Percentiles rank a stretch among this genome's conserved stretches.
Evolutionary conservation across 768 basidiomycete genomes (phyloP).

Genomic region (Grammothele lineata): DNA sequence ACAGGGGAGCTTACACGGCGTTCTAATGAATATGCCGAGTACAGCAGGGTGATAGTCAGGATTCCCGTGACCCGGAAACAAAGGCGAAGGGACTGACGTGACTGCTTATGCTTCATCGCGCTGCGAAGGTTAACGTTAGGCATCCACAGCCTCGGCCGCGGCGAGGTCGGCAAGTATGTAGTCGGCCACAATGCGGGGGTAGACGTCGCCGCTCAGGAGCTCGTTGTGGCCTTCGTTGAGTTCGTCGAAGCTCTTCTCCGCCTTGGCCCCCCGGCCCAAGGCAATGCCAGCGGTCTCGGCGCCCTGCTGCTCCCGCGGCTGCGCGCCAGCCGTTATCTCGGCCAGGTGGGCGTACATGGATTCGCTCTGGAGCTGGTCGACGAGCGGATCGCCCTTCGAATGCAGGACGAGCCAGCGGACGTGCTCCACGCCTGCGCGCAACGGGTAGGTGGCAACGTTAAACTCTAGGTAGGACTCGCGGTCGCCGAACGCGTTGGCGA

Average conservation of each 20-base stretch:
- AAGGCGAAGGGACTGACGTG: too few species aligned
- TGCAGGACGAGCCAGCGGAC: slow-evolving; percentile 72
- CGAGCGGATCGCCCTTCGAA: slow-evolving; percentile 65
- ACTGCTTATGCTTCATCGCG: too few species aligned
- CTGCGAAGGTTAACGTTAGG: too few species aligned
- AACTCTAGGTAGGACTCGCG: slow-evolving; percentile 43
- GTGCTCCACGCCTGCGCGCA: slow-evolving; percentile 30
- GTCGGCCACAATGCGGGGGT: slow-evolving; percentile 16
- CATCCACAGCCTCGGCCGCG: too few species aligned
- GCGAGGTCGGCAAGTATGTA: too few species aligned
- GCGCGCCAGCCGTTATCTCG: slow-evolving; percentile 15
- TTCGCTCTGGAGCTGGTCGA: slow-evolving; percentile 60
- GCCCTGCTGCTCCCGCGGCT: too few species aligned
- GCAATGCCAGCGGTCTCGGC: too few species aligned
- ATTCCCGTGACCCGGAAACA: too few species aligned
- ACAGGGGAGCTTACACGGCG: too few species aligned
- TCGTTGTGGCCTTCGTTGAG: slow-evolving; percentile 18
- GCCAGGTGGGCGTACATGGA: slow-evolving; percentile 54
- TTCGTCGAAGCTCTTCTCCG: slow-evolving; percentile 12
- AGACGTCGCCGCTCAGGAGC: slow-evolving; percentile 11
- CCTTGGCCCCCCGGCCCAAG: background rate
- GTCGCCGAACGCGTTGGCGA: slow-evolving; percentile 58
- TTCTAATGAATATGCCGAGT: too few species aligned
- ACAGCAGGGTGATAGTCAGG: too few species aligned
- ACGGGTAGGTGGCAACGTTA: slow-evolving; percentile 39